Evolutionary conservation across 78 protist genomes (phyloP).

Genomic region (Protostelium mycophagum): DNA sequence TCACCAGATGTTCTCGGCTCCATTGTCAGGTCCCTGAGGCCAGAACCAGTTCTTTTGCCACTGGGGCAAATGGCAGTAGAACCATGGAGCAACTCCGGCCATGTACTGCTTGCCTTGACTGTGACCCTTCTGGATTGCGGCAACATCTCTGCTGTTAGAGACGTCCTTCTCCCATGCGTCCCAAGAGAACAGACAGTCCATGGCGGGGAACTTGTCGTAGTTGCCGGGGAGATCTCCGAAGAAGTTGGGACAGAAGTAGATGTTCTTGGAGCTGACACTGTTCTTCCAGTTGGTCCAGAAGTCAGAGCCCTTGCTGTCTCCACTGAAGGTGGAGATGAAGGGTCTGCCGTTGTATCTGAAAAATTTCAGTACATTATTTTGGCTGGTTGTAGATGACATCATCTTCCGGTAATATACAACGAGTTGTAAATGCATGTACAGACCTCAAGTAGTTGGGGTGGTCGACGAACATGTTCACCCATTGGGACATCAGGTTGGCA

Average conservation of each 20-base stretch:
- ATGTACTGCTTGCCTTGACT: neutral
- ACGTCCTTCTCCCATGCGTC: neutral
- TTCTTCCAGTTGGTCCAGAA: neutral
- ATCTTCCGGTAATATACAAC: too few relatives aligned
- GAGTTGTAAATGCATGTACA: too few relatives aligned
- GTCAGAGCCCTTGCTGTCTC: neutral
- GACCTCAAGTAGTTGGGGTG: neutral
- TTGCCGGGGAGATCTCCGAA: neutral
- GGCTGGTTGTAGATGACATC: too few relatives aligned
- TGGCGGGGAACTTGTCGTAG: neutral
- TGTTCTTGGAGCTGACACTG: neutral
- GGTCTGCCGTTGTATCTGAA: neutral
- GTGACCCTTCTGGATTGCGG: neutral
- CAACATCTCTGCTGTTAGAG: neutral
- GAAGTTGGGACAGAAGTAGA: neutral
- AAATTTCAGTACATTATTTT: too few relatives aligned
- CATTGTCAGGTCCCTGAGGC: neutral
- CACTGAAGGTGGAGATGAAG: neutral
- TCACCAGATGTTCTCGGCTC: neutral
- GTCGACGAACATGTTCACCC: neutral
- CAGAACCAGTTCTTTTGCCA: neutral
- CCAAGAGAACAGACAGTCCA: neutral
- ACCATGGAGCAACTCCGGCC: neutral
- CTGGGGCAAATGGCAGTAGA: neutral
- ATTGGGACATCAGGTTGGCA: neutral